Evolutionary conservation across 768 basidiomycete genomes (phyloP), one percentile per base, ranked within the genome.

Genomic region (Cantharellus anzutake): DNA sequence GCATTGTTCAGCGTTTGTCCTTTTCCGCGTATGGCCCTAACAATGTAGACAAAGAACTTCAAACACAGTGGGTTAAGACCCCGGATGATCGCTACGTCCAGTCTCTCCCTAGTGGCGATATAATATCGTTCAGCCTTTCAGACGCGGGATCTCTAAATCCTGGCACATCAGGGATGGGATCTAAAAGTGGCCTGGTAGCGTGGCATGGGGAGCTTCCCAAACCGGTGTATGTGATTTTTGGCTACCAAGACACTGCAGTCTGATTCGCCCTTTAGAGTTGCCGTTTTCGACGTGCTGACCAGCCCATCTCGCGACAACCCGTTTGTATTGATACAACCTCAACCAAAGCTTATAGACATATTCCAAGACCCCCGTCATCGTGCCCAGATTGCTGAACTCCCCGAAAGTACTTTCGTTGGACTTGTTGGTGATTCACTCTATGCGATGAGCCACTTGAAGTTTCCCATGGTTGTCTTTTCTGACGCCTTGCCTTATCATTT

Each of bases 21-120:
- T 96, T 92, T 70, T 94, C 93, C 0, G 80, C 83, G 0, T 97
- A 97, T 69, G 89, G 91, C 0, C 91, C 94, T 3, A 93, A 93
- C 68, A 90, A 85, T 67, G 82, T 84, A 69, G 88, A 93, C 68
- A 80, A 78, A 63, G 71, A 77, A 4, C 66, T 82, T 7, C 92
- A 94, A 67, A 71, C 79, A 3, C 68, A 78, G 5, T 97, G 94
- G 73, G 76, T 75, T 4, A 81, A 77, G 42, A 84, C 87, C 1
- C 80, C 81, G 42, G 91, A 96, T 68, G 78, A 83, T 61, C 71
- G 75, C 37, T 94, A 94, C 70, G 78, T 91, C 51, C 88, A 92
- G 65, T 78, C 84, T 37, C 74, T 86, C 2, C 82, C 87, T 4
- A 83, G 80, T 41, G 91, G 91, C 38, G 79, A 83, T 63, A 75